Conservation (phyloP, 176 grass and related monocot species). For the Saccharum officinarum region DNA sequence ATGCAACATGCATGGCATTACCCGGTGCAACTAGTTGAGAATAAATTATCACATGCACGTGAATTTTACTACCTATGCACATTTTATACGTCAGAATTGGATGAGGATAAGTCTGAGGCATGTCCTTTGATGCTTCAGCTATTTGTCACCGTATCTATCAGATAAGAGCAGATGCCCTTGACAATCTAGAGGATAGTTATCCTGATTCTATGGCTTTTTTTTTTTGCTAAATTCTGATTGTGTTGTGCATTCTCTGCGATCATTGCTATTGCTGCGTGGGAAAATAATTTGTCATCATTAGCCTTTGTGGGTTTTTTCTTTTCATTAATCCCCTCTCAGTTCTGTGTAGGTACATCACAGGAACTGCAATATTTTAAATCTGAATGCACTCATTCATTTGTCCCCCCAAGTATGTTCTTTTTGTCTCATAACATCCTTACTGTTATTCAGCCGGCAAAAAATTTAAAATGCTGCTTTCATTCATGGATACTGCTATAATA, state of each 20-base stretch:
- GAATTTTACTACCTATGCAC: background rate
- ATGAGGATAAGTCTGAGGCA: conserved; percentile 38
- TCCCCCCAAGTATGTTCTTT: background rate
- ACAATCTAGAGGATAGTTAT: conserved; percentile 24
- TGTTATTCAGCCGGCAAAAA: conserved; percentile 23
- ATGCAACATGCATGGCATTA: background rate
- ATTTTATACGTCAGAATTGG: conserved; percentile 31
- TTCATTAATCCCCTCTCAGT: background rate
- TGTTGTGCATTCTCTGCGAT: background rate
- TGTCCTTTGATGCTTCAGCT: conserved; percentile 19
- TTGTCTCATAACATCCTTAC: background rate
- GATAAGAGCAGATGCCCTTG: conserved; percentile 33
- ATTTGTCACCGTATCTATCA: conserved; percentile 24
- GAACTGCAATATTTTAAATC: background rate
- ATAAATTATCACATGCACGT: background rate
- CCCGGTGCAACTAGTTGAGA: conserved; percentile 2
- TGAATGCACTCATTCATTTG: background rate
- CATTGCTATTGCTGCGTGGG: background rate
- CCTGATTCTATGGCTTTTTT: background rate
- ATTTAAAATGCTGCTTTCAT: background rate
- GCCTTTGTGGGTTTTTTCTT: background rate
- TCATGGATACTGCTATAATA: background rate
- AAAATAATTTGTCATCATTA: conserved; percentile 6
- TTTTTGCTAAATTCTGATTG: background rate
- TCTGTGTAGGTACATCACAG: conserved; percentile 15